Evolutionary conservation across 176 grass and related monocot species (phyloP).

Genomic region (Oropetium thomaeum): DNA sequence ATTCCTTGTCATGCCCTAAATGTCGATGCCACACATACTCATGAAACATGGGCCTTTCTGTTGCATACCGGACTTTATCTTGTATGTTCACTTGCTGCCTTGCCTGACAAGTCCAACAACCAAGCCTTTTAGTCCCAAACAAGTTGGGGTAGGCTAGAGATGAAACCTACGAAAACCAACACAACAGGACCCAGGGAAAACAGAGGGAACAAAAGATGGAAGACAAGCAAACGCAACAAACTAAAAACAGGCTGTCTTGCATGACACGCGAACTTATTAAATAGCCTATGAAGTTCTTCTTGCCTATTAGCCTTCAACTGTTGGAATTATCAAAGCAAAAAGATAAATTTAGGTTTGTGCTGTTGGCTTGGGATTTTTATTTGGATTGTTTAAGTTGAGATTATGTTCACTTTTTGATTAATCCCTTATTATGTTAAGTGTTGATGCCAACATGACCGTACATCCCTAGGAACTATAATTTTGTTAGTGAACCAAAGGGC

Average conservation of each 20-base stretch:
- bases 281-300: not conserved
- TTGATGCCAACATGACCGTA: not conserved
- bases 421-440: not conserved
- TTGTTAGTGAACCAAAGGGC: conserved; percentile 14
- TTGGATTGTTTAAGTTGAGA: not conserved
- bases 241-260: too few relatives aligned
- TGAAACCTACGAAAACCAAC: too few relatives aligned
- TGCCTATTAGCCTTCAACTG: not conserved
- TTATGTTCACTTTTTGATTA: conserved; percentile 2
- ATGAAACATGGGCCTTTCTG: not conserved
- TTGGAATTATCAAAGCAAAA: not conserved
- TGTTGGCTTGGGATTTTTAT: not conserved
- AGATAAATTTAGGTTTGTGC: not conserved
- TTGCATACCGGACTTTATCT: not conserved
- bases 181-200: too few relatives aligned
- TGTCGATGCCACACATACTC: not conserved
- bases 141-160: too few relatives aligned
- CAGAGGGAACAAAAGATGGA: too few relatives aligned
- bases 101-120: not conserved
- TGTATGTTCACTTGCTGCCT: not conserved
- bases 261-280: too few relatives aligned
- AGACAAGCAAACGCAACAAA: too few relatives aligned
- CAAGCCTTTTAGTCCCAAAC: too few relatives aligned
- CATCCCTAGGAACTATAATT: conserved; percentile 7
- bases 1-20: conserved; percentile 3